Conservation (phyloP, 2,329 filamentous ascomycete genomes). For the Xylariaceae sp. region DNA sequence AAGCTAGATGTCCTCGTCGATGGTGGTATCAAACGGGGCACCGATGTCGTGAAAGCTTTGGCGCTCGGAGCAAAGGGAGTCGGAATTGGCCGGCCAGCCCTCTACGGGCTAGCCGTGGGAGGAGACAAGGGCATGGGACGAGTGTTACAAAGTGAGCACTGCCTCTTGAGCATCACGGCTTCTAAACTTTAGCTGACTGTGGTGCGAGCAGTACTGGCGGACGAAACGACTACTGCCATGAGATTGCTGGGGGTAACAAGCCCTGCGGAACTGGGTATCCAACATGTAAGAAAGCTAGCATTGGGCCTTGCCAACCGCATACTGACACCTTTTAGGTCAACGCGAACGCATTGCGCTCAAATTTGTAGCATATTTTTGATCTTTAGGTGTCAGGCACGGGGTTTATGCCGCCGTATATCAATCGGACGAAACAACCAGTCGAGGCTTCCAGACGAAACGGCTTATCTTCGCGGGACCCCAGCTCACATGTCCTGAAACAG, state of each 20-base stretch:
- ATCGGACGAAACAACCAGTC: too few species aligned
- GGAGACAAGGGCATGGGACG: constrained; percentile 56
- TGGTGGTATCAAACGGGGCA: constrained; percentile 33
- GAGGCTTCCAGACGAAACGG: too few species aligned
- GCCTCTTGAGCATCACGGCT: too few species aligned
- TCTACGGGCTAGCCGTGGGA: constrained; percentile 41
- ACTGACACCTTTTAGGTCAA: too few species aligned
- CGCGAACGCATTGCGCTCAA: too few species aligned
- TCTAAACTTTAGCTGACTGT: too few species aligned
- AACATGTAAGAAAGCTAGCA: constrained; percentile 15
- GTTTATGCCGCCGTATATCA: too few species aligned
- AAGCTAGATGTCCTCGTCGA: constrained; percentile 30
- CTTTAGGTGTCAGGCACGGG: too few species aligned
- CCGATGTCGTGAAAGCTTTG: constrained; percentile 34
- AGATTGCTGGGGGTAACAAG: constrained; percentile 20
- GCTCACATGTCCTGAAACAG: too few species aligned
- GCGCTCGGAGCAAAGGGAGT: constrained; percentile 33
- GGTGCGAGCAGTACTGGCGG: constrained; percentile 16
- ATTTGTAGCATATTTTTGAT: too few species aligned
- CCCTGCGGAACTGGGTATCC: constrained; percentile 16
- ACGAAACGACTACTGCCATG: constrained; percentile 23
- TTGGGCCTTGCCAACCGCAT: too few species aligned
- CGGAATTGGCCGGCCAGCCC: constrained; percentile 40
- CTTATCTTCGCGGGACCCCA: too few species aligned
- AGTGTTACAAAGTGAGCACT: constrained; percentile 52